phyloP scores from a whole-genome alignment of 1,284 basidiomycete genomes.

The Salmacisia buchloeana region DNA sequence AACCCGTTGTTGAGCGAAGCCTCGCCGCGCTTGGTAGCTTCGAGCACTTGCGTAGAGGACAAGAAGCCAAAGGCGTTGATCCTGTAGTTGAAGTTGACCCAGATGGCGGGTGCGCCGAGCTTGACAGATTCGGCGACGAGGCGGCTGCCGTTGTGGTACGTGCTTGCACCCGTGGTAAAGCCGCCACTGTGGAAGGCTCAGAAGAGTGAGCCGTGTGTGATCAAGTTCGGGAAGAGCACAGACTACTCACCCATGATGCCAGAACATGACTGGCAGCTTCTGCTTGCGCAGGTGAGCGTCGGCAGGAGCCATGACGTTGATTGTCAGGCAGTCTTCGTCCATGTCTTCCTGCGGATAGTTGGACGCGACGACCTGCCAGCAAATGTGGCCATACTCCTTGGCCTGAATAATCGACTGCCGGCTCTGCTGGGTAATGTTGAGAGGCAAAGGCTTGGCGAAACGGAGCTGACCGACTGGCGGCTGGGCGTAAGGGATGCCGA shows the following conservation, averaged over 20 bases:
- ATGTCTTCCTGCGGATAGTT: conserved; percentile 14
- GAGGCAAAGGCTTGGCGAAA: conserved; percentile 8
- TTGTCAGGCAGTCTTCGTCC: conserved; percentile 23
- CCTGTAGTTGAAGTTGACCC: conserved; percentile 21
- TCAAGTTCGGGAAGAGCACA: no score
- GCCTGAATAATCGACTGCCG: conserved; percentile 9
- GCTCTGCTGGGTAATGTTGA: neutral
- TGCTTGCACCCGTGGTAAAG: conserved; percentile 18
- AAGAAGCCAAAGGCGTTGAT: conserved; percentile 5
- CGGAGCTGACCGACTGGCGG: conserved; percentile 16
- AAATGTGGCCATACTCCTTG: conserved; percentile 20
- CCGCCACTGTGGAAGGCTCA: conserved; percentile 21
- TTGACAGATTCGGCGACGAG: conserved; percentile 22
- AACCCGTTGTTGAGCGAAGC: neutral
- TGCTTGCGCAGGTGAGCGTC: neutral
- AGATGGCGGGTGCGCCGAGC: conserved; percentile 19
- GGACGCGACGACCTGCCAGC: conserved; percentile 16
- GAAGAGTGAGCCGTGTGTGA: no score
- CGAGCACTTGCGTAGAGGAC: neutral
- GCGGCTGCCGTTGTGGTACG: conserved; percentile 20
- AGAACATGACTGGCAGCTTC: conserved; percentile 22
- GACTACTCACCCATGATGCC: conserved; percentile 9
- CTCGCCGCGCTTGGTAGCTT: neutral
- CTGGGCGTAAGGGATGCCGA: conserved; percentile 25
- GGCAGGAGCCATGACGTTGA: conserved; percentile 22